These are phyloP conservation scores for Glarea lozoyensis DNA, from an alignment of 495 filamentous ascomycete genomes.

Conservation along the genomic window DNA sequence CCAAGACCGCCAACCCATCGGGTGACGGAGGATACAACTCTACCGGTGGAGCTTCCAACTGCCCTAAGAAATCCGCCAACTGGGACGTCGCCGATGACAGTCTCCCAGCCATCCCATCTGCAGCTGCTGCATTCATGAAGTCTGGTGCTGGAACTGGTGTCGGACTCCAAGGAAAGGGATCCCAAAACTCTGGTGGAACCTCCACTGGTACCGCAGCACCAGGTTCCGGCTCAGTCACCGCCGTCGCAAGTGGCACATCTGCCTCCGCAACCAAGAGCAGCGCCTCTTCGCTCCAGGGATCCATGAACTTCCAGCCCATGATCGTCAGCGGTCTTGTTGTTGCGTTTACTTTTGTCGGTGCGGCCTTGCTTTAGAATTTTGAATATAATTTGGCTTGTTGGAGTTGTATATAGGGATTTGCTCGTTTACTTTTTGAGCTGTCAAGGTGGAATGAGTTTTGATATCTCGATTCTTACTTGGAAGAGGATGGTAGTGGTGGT, in stretches of 20 bases:
- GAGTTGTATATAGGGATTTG: no score
- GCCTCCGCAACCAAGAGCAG: slow-evolving; percentile 30
- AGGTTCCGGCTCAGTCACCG: slow-evolving; percentile 47
- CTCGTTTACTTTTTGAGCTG: no score
- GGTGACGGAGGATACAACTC: slow-evolving; percentile 73
- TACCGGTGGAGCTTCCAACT: slow-evolving; percentile 53
- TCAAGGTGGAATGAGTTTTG: no score
- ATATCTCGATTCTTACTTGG: no score
- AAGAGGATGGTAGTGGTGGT: no score
- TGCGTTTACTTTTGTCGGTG: slow-evolving; percentile 55
- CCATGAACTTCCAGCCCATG: slow-evolving; percentile 44
- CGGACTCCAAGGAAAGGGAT: slow-evolving; percentile 64
- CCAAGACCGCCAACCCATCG: slow-evolving; percentile 50
- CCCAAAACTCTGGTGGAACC: slow-evolving; percentile 55
- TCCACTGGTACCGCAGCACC: slow-evolving; percentile 54
- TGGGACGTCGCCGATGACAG: slow-evolving; percentile 65
- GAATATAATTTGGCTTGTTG: no score
- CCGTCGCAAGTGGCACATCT: slow-evolving; percentile 26
- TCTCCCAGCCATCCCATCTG: slow-evolving; percentile 67
- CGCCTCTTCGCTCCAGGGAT: slow-evolving; percentile 25
- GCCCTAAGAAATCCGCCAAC: slow-evolving; percentile 56
- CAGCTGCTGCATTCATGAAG: slow-evolving; percentile 58
- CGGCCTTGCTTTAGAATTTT: slow-evolving; percentile 45
- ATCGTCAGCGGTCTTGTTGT: slow-evolving; percentile 44
- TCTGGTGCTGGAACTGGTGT: slow-evolving; percentile 63